Evolutionary conservation across 768 basidiomycete genomes (phyloP).

Genomic region (Kwoniella botswanensis): DNA sequence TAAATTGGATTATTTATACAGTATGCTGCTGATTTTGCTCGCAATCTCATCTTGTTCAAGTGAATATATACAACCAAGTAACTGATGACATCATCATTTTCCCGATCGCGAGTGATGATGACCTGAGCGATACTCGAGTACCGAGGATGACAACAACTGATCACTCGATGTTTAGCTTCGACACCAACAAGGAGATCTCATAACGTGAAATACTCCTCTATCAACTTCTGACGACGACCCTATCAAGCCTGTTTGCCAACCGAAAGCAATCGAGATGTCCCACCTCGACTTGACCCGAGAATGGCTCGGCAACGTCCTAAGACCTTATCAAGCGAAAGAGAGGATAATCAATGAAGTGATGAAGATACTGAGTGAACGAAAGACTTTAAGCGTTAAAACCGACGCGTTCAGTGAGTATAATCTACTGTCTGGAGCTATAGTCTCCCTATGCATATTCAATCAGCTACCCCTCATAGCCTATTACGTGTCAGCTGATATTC

Average conservation of each 20-base stretch:
- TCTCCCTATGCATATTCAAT: background rate
- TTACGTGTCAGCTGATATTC: background rate
- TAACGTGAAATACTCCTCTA: too few species aligned
- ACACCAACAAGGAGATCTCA: too few species aligned
- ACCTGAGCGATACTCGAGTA: too few species aligned
- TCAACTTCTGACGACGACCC: too few species aligned
- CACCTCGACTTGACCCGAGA: conserved; percentile 46
- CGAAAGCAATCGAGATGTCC: conserved; percentile 30
- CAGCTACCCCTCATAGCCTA: background rate
- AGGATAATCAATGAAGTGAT: conserved; percentile 47
- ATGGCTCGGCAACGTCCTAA: conserved; percentile 53
- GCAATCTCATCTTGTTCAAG: too few species aligned
- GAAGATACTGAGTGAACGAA: conserved; percentile 39
- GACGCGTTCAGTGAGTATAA: conserved; percentile 57
- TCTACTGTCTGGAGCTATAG: background rate
- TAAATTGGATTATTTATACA: too few species aligned
- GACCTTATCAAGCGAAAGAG: conserved; percentile 52
- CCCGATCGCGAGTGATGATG: background rate
- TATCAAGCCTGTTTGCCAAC: too few species aligned
- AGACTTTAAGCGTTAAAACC: conserved; percentile 56
- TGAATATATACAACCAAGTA: background rate
- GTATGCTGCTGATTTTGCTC: too few species aligned
- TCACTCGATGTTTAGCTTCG: background rate
- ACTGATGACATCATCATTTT: conserved; percentile 29
- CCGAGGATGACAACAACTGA: background rate